Evolutionary conservation across 495 filamentous ascomycete genomes (phyloP).

Genomic region (Clohesyomyces aquaticus): DNA sequence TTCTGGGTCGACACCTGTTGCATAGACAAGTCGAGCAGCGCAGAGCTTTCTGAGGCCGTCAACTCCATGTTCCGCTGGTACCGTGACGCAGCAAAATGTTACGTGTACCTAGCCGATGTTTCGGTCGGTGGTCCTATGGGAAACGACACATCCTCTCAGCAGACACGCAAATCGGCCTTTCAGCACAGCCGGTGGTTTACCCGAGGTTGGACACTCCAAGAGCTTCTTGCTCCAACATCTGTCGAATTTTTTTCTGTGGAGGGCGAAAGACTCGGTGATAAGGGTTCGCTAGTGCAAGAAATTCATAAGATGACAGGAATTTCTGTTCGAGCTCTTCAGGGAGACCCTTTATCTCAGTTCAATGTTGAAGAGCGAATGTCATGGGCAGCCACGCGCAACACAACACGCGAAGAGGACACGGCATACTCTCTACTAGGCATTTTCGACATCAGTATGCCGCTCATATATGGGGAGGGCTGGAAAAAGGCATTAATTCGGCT

Average conservation of each 20-base stretch:
- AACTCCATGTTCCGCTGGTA: not conserved
- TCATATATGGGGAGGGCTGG: not conserved
- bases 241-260: not conserved
- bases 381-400: not conserved
- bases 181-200: not conserved
- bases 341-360: not conserved
- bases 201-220: not conserved
- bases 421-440: not conserved
- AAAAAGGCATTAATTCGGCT: not conserved
- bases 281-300: not conserved
- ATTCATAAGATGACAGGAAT: not conserved
- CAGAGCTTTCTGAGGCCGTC: not conserved
- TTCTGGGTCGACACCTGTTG: not conserved
- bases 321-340: not conserved
- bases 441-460: not conserved
- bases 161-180: not conserved
- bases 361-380: not conserved
- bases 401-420: not conserved
- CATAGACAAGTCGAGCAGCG: not conserved
- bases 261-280: not conserved
- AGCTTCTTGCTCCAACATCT: not conserved
- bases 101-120: not conserved
- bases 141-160: not conserved
- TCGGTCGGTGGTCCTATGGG: not conserved
- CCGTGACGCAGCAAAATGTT: not conserved